These are phyloP conservation scores for Podaxis mareebaensis DNA, from an alignment of 768 basidiomycete species.

Conservation along the genomic window DNA sequence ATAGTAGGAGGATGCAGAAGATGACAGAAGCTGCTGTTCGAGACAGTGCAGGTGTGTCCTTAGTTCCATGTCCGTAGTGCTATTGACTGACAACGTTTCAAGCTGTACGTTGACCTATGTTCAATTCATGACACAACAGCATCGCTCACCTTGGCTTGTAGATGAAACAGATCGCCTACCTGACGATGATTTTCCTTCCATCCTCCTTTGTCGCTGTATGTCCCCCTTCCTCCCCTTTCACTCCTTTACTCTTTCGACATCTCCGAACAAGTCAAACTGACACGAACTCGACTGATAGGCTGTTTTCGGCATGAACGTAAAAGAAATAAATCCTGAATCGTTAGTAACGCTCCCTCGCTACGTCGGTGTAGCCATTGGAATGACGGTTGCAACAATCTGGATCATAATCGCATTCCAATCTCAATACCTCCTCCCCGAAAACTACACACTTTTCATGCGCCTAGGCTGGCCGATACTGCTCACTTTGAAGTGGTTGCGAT, in stretches of 20 bases:
- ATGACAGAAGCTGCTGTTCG: constrained; percentile 45
- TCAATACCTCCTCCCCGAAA: constrained; percentile 33
- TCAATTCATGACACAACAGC: neutral
- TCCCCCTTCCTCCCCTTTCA: neutral
- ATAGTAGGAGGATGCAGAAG: constrained; percentile 44
- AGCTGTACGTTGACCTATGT: constrained; percentile 5
- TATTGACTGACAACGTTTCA: neutral
- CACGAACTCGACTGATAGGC: constrained; percentile 22
- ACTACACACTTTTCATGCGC: constrained; percentile 30
- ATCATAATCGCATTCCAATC: constrained; percentile 55
- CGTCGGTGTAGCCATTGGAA: constrained; percentile 38
- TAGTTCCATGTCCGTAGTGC: neutral
- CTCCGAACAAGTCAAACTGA: neutral
- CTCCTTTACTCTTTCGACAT: neutral
- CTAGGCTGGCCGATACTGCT: constrained; percentile 37
- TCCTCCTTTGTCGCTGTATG: constrained; percentile 41
- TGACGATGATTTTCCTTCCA: constrained; percentile 52
- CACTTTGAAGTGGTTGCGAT: neutral
- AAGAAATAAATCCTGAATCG: constrained; percentile 37
- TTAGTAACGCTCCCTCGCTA: constrained; percentile 45
- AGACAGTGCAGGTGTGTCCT: constrained; percentile 31
- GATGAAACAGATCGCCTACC: constrained; percentile 45
- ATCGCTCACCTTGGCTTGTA: constrained; percentile 5
- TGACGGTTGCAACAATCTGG: constrained; percentile 57
- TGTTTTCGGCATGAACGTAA: constrained; percentile 41